Percentiles rank a stretch among this genome's conserved stretches.
phyloP scores from a whole-genome alignment of 2,329 filamentous ascomycete genomes.

The Thermothelomyces thermophilus region DNA sequence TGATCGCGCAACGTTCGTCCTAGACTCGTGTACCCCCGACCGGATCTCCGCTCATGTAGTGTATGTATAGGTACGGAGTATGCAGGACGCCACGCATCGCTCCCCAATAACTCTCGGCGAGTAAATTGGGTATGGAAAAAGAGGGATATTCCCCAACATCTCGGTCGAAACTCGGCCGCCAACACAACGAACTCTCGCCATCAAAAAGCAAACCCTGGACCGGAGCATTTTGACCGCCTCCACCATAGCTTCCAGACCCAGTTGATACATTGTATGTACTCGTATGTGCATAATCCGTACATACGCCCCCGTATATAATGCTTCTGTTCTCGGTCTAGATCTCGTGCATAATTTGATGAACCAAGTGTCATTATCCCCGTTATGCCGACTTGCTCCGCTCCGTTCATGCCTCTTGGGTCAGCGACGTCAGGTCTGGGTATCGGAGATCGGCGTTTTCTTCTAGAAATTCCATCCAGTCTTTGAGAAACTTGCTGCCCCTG shows the following conservation, averaged over 20 bases:
- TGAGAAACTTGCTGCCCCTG: slow-evolving; percentile 80
- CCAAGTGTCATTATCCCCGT: neutral
- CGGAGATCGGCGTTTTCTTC: slow-evolving; percentile 86
- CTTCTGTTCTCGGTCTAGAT: neutral
- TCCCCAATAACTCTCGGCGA: neutral
- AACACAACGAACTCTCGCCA: neutral
- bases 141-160: neutral
- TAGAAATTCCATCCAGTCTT: slow-evolving; percentile 83
- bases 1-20: neutral
- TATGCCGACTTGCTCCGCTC: slow-evolving; percentile 7
- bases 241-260: slow-evolving; percentile 2
- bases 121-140: neutral
- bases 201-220: neutral
- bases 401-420: slow-evolving; percentile 29
- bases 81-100: neutral
- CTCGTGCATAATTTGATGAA: slow-evolving; percentile 5
- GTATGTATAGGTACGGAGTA: neutral
- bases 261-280: neutral
- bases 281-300: neutral
- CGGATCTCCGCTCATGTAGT: too few relatives aligned
- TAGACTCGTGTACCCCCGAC: too few relatives aligned
- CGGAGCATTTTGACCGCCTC: neutral
- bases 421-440: slow-evolving; percentile 63
- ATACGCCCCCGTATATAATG: neutral
- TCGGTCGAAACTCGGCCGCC: neutral